These are phyloP conservation scores for Nidularia pulvinata DNA, from an alignment of 768 basidiomycete genomes.

Conservation along the genomic window DNA sequence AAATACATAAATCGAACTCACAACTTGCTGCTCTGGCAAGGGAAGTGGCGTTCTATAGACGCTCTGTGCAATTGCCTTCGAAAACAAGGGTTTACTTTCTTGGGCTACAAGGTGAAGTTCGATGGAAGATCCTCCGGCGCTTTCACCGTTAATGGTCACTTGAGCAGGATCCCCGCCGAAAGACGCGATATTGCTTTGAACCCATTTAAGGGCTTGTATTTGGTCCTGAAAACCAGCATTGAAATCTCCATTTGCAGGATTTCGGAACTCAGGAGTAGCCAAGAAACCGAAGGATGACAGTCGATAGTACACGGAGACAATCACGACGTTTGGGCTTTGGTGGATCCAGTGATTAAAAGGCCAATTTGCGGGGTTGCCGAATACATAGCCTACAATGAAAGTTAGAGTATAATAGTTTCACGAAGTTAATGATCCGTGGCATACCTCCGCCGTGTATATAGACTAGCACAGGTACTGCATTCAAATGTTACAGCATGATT, in stretches of 20 bases:
- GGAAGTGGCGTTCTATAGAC: slow-evolving; percentile 53
- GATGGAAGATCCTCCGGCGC: slow-evolving; percentile 55
- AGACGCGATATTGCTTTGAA: slow-evolving; percentile 53
- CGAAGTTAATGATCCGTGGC: too few relatives aligned
- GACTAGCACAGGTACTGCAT: slow-evolving; percentile 40
- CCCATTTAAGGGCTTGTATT: slow-evolving; percentile 63
- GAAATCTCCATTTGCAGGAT: slow-evolving; percentile 13
- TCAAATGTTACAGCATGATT: not conserved
- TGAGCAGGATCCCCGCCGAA: slow-evolving; percentile 65
- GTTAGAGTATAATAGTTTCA: too few relatives aligned
- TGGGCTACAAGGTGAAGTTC: slow-evolving; percentile 58
- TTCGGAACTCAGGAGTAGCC: slow-evolving; percentile 41
- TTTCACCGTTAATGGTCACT: slow-evolving; percentile 64
- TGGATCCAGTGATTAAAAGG: slow-evolving; percentile 68
- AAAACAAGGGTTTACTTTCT: slow-evolving; percentile 38
- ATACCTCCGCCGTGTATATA: slow-evolving; percentile 45
- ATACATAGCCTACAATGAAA: slow-evolving; percentile 37
- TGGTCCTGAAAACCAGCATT: slow-evolving; percentile 55
- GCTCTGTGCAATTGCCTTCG: slow-evolving; percentile 61
- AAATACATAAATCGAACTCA: slow-evolving; percentile 14
- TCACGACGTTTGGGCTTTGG: slow-evolving; percentile 59
- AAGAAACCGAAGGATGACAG: slow-evolving; percentile 67
- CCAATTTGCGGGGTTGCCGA: slow-evolving; percentile 64
- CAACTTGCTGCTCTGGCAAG: slow-evolving; percentile 49
- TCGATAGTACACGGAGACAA: slow-evolving; percentile 69